Percentiles rank a stretch among this genome's conserved stretches.
These are phyloP conservation scores for Helminthosporium solani DNA, from an alignment of 2,329 filamentous ascomycete species.

Conservation along the genomic window DNA sequence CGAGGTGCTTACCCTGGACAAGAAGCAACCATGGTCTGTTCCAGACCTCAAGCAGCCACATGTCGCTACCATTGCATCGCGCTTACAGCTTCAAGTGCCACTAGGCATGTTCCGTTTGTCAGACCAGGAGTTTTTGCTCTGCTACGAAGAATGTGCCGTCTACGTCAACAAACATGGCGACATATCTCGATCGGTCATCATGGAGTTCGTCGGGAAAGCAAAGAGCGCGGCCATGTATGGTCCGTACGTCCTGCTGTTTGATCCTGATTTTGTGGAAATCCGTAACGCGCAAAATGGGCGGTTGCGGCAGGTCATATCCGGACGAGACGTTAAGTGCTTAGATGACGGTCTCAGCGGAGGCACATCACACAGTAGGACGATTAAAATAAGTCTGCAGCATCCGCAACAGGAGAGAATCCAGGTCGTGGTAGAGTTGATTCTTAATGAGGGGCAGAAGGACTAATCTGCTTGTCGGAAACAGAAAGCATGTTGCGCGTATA, in stretches of 20 bases:
- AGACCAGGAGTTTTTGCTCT: conserved; percentile 77
- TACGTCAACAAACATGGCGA: conserved; percentile 99
- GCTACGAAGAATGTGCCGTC: conserved; percentile 93
- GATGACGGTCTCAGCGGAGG: conserved; percentile 62
- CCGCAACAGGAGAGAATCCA: conserved; percentile 81
- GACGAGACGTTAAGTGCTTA: conserved; percentile 82
- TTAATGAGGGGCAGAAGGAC: conserved; percentile 81
- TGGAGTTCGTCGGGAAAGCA: conserved; percentile 98
- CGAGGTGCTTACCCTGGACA: conserved; percentile 94
- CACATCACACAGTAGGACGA: conserved; percentile 60
- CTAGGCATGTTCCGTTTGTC: conserved; percentile 95
- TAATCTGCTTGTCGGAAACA: conserved; percentile 11
- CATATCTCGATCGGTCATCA: conserved; percentile 87
- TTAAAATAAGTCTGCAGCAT: conserved; percentile 95
- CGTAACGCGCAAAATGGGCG: conserved; percentile 95
- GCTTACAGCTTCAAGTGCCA: conserved; percentile 79
- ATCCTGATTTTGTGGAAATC: conserved; percentile 95
- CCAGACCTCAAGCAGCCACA: conserved; percentile 79
- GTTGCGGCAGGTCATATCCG: conserved; percentile 89
- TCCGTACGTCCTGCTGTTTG: conserved; percentile 88
- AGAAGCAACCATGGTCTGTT: conserved; percentile 92
- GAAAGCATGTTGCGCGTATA: background rate
- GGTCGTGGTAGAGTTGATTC: conserved; percentile 85
- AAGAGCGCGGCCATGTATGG: conserved; percentile 85
- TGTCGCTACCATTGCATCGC: conserved; percentile 80